phyloP scores from a whole-genome alignment of 2,329 filamentous ascomycete species.

The Esteya vermicola region DNA sequence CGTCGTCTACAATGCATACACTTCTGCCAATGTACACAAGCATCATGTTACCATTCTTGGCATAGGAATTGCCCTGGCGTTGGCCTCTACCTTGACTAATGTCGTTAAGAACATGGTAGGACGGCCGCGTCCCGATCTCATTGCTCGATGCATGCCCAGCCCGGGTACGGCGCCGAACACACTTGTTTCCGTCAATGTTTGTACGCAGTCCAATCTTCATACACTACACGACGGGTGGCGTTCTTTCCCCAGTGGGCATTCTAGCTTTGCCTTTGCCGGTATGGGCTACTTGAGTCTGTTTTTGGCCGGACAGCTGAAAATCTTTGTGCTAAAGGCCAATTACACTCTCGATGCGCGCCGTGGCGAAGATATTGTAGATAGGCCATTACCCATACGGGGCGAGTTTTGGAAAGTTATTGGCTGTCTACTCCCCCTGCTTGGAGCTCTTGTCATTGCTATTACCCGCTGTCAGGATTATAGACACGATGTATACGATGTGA shows the following conservation, averaged over 20 bases:
- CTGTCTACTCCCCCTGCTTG: conserved; percentile 43
- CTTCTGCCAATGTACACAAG: conserved; percentile 57
- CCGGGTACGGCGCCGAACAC: conserved; percentile 29
- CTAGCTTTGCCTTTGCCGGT: conserved; percentile 64
- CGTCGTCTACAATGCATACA: conserved; percentile 46
- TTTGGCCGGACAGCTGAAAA: conserved; percentile 50
- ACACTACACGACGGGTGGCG: conserved; percentile 71
- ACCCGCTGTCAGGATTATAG: conserved; percentile 56
- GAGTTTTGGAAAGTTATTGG: conserved; percentile 43
- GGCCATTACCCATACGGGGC: conserved; percentile 10
- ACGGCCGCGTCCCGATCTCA: conserved; percentile 40
- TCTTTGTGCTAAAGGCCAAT: conserved; percentile 26
- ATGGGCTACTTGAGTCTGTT: conserved; percentile 62
- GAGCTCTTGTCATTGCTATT: conserved; percentile 53
- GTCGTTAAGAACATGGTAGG: conserved; percentile 81
- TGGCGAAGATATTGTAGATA: neutral
- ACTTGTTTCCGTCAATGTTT: conserved; percentile 53
- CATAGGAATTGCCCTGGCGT: conserved; percentile 59
- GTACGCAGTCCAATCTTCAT: conserved; percentile 56
- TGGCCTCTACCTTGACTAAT: conserved; percentile 76
- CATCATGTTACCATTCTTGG: conserved; percentile 75
- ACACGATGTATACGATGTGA: conserved; percentile 58
- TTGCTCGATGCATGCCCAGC: conserved; percentile 65
- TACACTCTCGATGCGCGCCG: neutral
- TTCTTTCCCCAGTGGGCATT: conserved; percentile 70